phyloP scores from a whole-genome alignment of 805 yeast species.

The Suhomyces xylopsoci region DNA sequence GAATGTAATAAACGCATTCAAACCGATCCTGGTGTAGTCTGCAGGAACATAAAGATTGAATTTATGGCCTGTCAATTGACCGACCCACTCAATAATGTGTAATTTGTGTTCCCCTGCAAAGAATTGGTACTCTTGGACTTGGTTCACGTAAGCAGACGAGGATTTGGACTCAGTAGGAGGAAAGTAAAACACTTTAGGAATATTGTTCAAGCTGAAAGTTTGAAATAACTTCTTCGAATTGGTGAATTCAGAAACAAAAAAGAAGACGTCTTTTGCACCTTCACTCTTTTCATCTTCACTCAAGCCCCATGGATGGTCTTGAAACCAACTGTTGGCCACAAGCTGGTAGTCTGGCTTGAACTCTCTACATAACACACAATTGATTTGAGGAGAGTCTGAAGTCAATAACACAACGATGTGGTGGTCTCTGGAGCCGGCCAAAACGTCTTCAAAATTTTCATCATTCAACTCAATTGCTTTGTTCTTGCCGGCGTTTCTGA shows the following conservation, averaged over 20 bases:
- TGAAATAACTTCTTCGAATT: conserved; percentile 53
- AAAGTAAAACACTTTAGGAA: conserved; percentile 72
- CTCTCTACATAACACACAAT: conserved; percentile 71
- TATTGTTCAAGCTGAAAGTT: conserved; percentile 57
- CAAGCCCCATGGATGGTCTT: conserved; percentile 51
- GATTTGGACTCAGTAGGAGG: conserved; percentile 44
- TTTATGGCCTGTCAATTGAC: conserved; percentile 27
- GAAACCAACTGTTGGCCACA: conserved; percentile 56
- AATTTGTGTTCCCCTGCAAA: conserved; percentile 42
- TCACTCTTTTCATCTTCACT: conserved; percentile 21
- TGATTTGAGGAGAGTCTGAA: conserved; percentile 68
- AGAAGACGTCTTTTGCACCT: conserved; percentile 43
- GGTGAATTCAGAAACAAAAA: conserved; percentile 71
- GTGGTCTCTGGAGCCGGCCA: conserved; percentile 67
- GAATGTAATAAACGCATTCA: conserved; percentile 35
- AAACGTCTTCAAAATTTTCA: conserved; percentile 51
- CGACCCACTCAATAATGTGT: conserved; percentile 37
- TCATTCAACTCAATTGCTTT: conserved; percentile 42
- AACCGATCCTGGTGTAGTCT: conserved; percentile 38
- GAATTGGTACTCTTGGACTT: conserved; percentile 44
- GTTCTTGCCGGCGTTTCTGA: conserved; percentile 14
- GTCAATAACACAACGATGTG: conserved; percentile 67
- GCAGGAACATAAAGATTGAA: conserved; percentile 39
- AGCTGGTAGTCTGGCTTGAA: conserved; percentile 62
- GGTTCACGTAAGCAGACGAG: conserved; percentile 24